Percentiles rank a stretch among this genome's conserved stretches.
phyloP scores from a whole-genome alignment of 2,329 filamentous ascomycete genomes.

The Beauveria brongniartii region DNA sequence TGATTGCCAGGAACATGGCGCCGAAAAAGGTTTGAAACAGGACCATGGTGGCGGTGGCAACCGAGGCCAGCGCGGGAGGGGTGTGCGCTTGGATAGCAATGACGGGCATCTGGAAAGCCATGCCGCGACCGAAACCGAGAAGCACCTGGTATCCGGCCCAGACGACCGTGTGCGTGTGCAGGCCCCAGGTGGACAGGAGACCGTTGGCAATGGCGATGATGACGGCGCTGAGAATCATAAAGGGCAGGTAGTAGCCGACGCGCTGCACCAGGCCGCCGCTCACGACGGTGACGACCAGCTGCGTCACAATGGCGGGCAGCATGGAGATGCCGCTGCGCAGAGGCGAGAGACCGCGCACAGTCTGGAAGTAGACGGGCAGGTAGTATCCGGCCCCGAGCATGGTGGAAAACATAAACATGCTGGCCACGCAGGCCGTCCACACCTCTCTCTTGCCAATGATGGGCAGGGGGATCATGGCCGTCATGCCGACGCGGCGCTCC shows the following conservation, averaged over 20 bases:
- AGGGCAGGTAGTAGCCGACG: constrained; percentile 36
- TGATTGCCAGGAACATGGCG: constrained; percentile 35
- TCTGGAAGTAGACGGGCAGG: constrained; percentile 45
- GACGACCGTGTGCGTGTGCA: constrained; percentile 24
- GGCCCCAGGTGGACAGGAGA: constrained; percentile 32
- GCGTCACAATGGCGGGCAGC: constrained; percentile 20
- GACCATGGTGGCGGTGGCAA: constrained; percentile 21
- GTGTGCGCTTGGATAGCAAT: constrained; percentile 23
- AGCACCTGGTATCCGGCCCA: constrained; percentile 40
- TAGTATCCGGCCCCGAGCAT: constrained; percentile 40
- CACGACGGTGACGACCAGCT: constrained; percentile 18
- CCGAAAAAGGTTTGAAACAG: constrained; percentile 39
- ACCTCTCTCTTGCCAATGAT: constrained; percentile 36
- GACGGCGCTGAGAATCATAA: constrained; percentile 28
- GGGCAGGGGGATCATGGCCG: constrained; percentile 41
- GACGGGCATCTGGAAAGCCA: constrained; percentile 33
- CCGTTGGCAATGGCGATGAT: constrained; percentile 28
- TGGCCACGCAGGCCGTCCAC: constrained; percentile 32
- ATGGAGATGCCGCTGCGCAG: constrained; percentile 22
- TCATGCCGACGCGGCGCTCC: constrained; percentile 34
- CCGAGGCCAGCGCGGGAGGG: constrained; percentile 17
- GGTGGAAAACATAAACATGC: constrained; percentile 33
- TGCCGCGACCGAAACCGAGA: constrained; percentile 36
- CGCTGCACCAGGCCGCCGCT: constrained; percentile 20
- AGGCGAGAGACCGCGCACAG: constrained; percentile 28